Base-by-base conservation (phyloP, 352 stramenopile species). In the Thraustochytrium sp. region DNA sequence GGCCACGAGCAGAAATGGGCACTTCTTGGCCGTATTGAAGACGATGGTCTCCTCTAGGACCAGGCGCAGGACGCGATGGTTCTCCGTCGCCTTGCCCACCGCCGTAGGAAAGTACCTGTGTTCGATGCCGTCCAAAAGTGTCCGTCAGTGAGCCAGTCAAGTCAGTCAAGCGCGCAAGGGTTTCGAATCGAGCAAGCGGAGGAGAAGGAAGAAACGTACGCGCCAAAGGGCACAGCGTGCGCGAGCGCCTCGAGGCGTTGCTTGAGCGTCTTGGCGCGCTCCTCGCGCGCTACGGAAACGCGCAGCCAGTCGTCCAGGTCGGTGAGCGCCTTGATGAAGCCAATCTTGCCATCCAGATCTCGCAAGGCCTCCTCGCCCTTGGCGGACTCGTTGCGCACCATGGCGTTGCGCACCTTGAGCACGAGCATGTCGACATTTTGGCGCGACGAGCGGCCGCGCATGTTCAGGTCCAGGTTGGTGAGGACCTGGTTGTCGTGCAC, bases 1-100 rank as follows among this genome's bases (percentile, higher is more conserved):
- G 23, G 61, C 76, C 3, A 84, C 61, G 48, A 84, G 61, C 11
- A 84, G 63, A 42, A 84, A 84, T 34, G 61, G 76, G 65, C 76
- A 84, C 34, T 84, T 84, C 16, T 40, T 31, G 5, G 76, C 76
- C 21, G 76, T 84, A 34, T 84, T 84, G 59, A 84, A 84, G 23
- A 84, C 75, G 29, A 84, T 84, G 18, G 75, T 84, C 36, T 84
- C 75, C 8, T 83, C 59, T 21, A 83, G 40, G 1, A 78, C 75
- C 21, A 84, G 61, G 34, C 61, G 55, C 56, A 84, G 29, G 26
- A 84, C 55, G 23, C 59, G 34, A 29, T 84, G 75, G 23, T 84
- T 56, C 18, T 56, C 36, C 5, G 61, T 40, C 8, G 75, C 75
- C 5, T 8, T 26, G n/a, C 84, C 26, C 29, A 76, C 61, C 23